phyloP scores from a whole-genome alignment of 129 eudicot genomes.

The Oenanthe sinensis region DNA sequence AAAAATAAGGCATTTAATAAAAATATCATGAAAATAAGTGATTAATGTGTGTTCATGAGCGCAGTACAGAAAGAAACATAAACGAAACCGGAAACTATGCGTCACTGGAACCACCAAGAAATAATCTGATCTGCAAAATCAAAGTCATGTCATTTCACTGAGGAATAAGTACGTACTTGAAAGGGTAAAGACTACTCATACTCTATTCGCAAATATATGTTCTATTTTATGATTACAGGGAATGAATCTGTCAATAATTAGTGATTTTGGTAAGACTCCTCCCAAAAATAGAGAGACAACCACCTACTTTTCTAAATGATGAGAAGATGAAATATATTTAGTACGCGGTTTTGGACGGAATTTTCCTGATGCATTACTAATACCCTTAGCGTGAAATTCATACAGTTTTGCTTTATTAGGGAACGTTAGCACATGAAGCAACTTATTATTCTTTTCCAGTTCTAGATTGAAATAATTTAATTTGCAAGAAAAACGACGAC shows the following conservation, averaged over 20 bases:
- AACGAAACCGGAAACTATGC: background rate
- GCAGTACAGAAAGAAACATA: too few species aligned
- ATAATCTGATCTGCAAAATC: background rate
- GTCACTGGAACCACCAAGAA: background rate
- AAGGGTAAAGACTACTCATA: background rate
- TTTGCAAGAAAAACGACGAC: background rate
- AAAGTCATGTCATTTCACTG: conserved; percentile 1
- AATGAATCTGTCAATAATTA: conserved; percentile 2
- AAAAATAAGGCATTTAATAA: too few species aligned
- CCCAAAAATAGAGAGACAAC: conserved; percentile 10
- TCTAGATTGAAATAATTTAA: background rate
- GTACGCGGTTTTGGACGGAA: background rate
- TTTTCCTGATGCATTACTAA: background rate
- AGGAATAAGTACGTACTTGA: background rate
- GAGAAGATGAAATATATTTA: background rate
- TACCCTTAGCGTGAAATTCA: background rate
- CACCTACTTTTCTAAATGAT: conserved; percentile 7
- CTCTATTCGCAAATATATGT: background rate
- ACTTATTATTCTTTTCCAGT: background rate
- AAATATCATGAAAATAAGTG: too few species aligned
- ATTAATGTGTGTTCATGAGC: too few species aligned
- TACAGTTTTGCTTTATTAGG: background rate
- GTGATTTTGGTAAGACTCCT: background rate
- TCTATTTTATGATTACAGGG: background rate
- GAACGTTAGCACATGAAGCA: background rate